Conservation (phyloP, 306 rosid genomes). For the Fagus crenata region DNA sequence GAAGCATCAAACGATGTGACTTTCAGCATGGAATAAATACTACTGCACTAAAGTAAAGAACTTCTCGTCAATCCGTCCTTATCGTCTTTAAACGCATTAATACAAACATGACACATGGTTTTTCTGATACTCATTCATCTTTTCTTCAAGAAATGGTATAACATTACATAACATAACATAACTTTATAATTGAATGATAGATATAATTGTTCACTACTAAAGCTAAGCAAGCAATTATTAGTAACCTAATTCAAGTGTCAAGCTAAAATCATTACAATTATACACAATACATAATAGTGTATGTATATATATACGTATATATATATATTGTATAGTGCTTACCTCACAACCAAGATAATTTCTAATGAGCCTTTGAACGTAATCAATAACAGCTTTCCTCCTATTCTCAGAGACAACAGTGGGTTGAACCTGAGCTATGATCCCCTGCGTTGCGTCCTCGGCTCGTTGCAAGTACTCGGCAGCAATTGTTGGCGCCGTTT, state of each 20-base stretch:
- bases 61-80: not conserved
- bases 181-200: not conserved
- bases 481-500: slow-evolving; percentile 6
- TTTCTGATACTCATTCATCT: too few relatives aligned
- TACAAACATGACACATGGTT: not conserved
- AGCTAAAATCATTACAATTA: not conserved
- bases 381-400: slow-evolving; percentile 45
- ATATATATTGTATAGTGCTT: too few relatives aligned
- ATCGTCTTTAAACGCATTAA: slow-evolving; percentile 1
- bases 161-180: too few relatives aligned
- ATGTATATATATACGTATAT: too few relatives aligned
- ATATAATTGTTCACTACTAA: not conserved
- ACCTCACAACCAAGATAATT: slow-evolving; percentile 38
- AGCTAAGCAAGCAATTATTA: not conserved
- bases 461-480: slow-evolving; percentile 40
- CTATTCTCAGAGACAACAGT: slow-evolving; percentile 50
- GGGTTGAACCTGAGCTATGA: slow-evolving; percentile 51
- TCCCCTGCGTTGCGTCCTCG: slow-evolving; percentile 49
- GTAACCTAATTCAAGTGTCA: not conserved
- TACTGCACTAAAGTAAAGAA: not conserved
- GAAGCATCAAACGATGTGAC: not conserved
- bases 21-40: not conserved
- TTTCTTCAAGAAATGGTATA: not conserved
- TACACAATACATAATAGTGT: too few relatives aligned
- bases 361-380: slow-evolving; percentile 42